Conservation (phyloP, 1,139 yeast species). For the Suhomyces panamericanus region DNA sequence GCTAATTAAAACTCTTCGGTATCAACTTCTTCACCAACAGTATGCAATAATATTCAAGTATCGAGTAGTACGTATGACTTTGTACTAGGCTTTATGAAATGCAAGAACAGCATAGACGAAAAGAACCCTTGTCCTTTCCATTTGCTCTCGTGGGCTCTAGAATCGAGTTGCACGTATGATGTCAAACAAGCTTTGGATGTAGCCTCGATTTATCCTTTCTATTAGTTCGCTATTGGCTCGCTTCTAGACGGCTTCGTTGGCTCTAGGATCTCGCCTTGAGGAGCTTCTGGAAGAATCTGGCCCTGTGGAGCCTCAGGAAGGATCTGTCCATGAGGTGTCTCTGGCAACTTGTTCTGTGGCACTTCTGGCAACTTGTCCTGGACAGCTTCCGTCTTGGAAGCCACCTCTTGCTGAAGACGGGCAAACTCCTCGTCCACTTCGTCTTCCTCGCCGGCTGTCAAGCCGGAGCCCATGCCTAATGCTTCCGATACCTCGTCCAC, state of each 20-base stretch:
- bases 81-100: no score
- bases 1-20: no score
- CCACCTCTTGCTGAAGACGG: constrained; percentile 46
- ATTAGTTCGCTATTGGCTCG: constrained; percentile 2
- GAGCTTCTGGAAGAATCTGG: constrained; percentile 10
- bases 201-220: no score
- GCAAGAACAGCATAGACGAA: no score
- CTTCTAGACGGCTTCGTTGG: not conserved
- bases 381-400: constrained; percentile 19
- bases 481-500: constrained; percentile 65
- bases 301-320: constrained; percentile 18
- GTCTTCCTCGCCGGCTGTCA: constrained; percentile 57
- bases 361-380: constrained; percentile 15
- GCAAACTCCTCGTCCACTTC: constrained; percentile 69
- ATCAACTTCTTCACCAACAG: no score
- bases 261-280: constrained; percentile 8
- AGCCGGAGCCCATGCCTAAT: constrained; percentile 40
- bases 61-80: no score
- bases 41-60: no score
- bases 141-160: no score
- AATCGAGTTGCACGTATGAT: no score
- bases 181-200: no score
- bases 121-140: no score
- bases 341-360: constrained; percentile 11
- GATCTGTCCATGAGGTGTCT: no score